A percentile compares a stretch with the other conserved stretches of the same genome.
Evolutionary conservation across 2,329 filamentous ascomycete genomes (phyloP).

Genomic region (Ophioceras dolichostomum): DNA sequence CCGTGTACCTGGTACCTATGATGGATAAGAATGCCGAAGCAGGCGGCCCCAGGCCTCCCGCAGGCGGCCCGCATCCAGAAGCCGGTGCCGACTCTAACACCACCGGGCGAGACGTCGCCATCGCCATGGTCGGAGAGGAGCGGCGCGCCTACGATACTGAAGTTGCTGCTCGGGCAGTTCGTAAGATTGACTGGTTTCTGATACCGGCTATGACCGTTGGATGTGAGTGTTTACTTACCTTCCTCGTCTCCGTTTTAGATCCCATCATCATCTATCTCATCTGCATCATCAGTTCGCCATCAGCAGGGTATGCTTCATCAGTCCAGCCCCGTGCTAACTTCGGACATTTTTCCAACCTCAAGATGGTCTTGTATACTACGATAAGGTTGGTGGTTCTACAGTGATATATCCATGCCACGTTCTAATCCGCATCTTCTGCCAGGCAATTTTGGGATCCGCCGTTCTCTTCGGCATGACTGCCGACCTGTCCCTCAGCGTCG

Average conservation of each 20-base stretch:
- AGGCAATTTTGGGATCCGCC: slow-evolving; percentile 63
- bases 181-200: slow-evolving; percentile 43
- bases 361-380: slow-evolving; percentile 59
- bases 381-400: slow-evolving; percentile 33
- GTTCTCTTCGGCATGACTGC: slow-evolving; percentile 65
- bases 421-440: background rate
- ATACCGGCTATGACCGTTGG: slow-evolving; percentile 45
- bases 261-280: no score
- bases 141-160: slow-evolving; percentile 22
- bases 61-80: no score
- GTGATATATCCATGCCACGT: slow-evolving; percentile 2
- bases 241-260: no score
- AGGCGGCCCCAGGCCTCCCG: no score
- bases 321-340: no score
- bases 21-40: no score
- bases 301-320: no score
- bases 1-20: no score
- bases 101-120: background rate
- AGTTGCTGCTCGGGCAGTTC: slow-evolving; percentile 32
- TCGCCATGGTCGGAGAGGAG: background rate
- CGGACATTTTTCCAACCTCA: no score
- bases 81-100: background rate
- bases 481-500: slow-evolving; percentile 48
- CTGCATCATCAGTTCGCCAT: background rate
- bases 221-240: slow-evolving; percentile 14